Base-by-base conservation (phyloP, 805 yeast genomes). In the Candida peoriensis region DNA sequence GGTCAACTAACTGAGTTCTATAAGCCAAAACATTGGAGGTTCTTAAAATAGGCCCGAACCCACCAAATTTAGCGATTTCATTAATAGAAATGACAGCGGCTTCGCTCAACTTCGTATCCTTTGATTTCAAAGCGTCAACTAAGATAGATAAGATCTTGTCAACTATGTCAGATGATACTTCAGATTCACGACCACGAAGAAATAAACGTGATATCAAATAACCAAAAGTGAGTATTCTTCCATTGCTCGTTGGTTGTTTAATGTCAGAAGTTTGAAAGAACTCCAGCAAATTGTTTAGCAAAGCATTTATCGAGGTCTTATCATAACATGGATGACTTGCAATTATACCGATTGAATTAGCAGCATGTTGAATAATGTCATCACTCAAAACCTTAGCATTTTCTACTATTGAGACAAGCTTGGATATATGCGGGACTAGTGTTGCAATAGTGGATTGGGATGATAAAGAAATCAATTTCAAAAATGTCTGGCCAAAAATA, bases 341-440 rank as follows among this genome's bases (percentile, higher is more conserved):
- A 37, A 75, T 57, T 4, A 75, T 66, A 19, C 78, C 83, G 21
- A 75, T 44, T 3, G 65, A 44, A 34, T 60, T 66, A 5, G 76
- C 67, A 5, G 71, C 63, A 32, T 64, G 59, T 13, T 52, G 43
- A 11, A 58, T 30, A n/a, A 54, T 50, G 1, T 38, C 41, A 24
- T 54, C 52, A n/a, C 39, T 49, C 6, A 41, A 38, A 5, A 37
- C 33, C 10, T 43, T 42, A 4, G 44, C 29, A 6, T 44, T 40
- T 4, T 43, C 43, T 16, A 60, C 32, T 18, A 42, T 42, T 2
- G 41, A 43, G 3, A 59, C 33, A 2, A 73, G 39, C 1, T 45
- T 36, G 0, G 53, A 49, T 4, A 57, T 20, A 4, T 37, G 37
- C 2, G 55, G 35, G 3, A 33, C 28, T 11, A 40, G 28, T 6